Evolutionary conservation across 2,329 filamentous ascomycete species (phyloP), one percentile per base, ranked within the genome.

Genomic region (Colletotrichum graminicola): DNA sequence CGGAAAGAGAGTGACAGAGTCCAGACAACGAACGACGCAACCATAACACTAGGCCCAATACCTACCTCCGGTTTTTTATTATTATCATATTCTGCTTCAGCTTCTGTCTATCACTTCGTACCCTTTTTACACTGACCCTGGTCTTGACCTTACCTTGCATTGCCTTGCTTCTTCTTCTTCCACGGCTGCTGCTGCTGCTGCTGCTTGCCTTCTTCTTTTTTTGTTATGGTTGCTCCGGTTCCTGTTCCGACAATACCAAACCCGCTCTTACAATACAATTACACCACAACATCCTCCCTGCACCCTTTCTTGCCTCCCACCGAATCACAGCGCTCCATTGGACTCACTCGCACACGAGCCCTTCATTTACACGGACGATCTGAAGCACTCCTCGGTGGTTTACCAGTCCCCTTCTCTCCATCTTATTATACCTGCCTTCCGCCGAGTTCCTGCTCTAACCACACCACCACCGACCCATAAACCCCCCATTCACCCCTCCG

Each of bases 11-110:
- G n/a, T 43, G 57, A 71, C 47, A 41, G 43, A 36, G 67, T 64
- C 72, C 72, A 72, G 72, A 73, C 68, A 68, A 68, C 72, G 54
- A 59, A 73, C 67, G 71, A 72, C 71, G 71, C 71, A 73, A 72
- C 72, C 72, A 73, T 71, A 71, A 64, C 64, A 72, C 64, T 71
- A 63, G 67, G 67, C 60, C 49, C 21, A 11, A 65, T 49, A 52
- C 66, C 66, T 69, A 34, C 51, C 51, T 55, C 52, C 66, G 60
- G 43, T 62, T 62, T 66, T 71, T 57, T 36, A 18, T 41, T 45
- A 54, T 55, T 36, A 51, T 62, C 49, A 34, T 56, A 41, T 63
- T 49, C 55, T 45, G 49, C 49, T 61, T 64, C 39, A 41, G 64
- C 68, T 72, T 73, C 63, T 62, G 47, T 62, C 54, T 61, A 60